A percentile compares a stretch with the other conserved stretches of the same genome.
phyloP scores from a whole-genome alignment of 352 stramenopile species.

The Lagenidium giganteum region DNA sequence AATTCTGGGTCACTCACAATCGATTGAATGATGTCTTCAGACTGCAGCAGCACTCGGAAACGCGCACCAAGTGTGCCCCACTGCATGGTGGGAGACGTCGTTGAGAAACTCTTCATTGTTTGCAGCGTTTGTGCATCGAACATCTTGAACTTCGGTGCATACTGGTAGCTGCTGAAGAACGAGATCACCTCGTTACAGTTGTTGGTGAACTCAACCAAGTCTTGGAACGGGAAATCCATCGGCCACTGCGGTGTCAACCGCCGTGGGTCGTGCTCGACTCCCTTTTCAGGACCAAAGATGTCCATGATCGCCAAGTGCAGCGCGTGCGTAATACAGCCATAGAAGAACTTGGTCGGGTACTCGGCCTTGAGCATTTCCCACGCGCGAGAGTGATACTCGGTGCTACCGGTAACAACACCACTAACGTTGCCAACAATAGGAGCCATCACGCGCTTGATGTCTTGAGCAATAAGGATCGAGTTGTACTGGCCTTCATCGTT shows the following conservation, averaged over 20 bases:
- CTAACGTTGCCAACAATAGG: slow-evolving; percentile 51
- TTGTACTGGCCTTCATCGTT: slow-evolving; percentile 60
- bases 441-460: slow-evolving; percentile 66
- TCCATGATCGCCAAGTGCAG: slow-evolving; percentile 64
- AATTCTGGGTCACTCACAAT: slow-evolving; percentile 56
- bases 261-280: slow-evolving; percentile 45
- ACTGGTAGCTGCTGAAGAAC: slow-evolving; percentile 69
- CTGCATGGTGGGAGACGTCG: slow-evolving; percentile 32
- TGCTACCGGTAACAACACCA: slow-evolving; percentile 58
- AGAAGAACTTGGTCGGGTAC: slow-evolving; percentile 74
- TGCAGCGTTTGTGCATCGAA: slow-evolving; percentile 50
- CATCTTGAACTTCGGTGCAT: slow-evolving; percentile 44
- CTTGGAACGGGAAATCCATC: slow-evolving; percentile 60
- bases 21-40: slow-evolving; percentile 51
- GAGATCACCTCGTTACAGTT: slow-evolving; percentile 49
- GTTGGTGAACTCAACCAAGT: slow-evolving; percentile 49
- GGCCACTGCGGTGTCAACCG: slow-evolving; percentile 38
- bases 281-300: slow-evolving; percentile 58
- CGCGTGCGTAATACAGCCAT: slow-evolving; percentile 65
- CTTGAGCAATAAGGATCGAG: slow-evolving; percentile 67
- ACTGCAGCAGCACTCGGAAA: slow-evolving; percentile 45
- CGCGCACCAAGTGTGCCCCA: slow-evolving; percentile 49
- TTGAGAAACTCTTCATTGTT: slow-evolving; percentile 56
- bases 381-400: slow-evolving; percentile 49
- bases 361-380: slow-evolving; percentile 72